Base-by-base conservation (phyloP, 2,329 filamentous ascomycete species). In the Macrophomina pseudophaseolina region DNA sequence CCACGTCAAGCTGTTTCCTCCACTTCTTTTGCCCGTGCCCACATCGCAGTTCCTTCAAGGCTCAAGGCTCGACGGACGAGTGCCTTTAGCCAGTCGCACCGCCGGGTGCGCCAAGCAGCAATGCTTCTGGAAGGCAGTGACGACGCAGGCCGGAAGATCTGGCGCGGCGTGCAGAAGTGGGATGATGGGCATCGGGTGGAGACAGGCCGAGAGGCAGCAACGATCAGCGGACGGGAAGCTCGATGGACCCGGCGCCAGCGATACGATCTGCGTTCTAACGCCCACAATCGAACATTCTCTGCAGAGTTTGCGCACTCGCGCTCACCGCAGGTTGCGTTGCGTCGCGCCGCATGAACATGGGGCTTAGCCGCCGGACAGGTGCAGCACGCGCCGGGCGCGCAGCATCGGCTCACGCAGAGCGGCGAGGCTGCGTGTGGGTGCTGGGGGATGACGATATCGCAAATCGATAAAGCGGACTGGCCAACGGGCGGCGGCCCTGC, bases 201-300 rank as follows among this genome's bases (percentile, higher is more conserved):
- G 49, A 64, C 35, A 6, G 58, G 40, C 30, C 58, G 44, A 49
- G 58, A 44, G 54, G 16, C 12, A 44, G 60, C 46, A 64, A 33
- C 12, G 46, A 53, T 64, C 60, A 33, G 33, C 49, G 23, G 7
- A 18, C 49, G 60, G 60, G 49, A 64, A 44, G 60, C 46, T 30
- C 60, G 38, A 59, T 59, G 54, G 54, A 46, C 54, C 54, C 38
- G 18, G 40, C 40, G 11, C 38, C 38, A 16, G 54, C 38, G 60
- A 42, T 64, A 48, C 60, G 60, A 64, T 52, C 60, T 53, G 60
- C 46, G 60, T 64, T 64, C 49, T 64, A 53, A 64, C 58, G 58
- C 28, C 58, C 44, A 4, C 42, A 58, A 62, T 62, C 44, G 58
- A 62, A 62, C 58, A 62, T 62, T 62, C 58, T 33, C 58, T 62